phyloP scores from a whole-genome alignment of 1,139 yeast genomes.

The Hansenula lynferdii region DNA sequence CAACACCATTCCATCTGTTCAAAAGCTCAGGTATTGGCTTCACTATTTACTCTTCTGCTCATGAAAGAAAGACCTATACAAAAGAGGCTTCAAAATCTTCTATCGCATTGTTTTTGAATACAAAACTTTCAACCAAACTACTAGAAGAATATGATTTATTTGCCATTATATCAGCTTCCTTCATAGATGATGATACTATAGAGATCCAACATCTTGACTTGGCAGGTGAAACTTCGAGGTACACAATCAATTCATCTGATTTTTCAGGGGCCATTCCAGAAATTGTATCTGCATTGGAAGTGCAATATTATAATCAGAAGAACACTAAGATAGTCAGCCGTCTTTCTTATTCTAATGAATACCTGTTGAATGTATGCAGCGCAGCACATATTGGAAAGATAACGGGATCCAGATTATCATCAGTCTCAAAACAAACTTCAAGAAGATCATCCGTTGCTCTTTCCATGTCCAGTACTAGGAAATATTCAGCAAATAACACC shows the following conservation, averaged over 20 bases:
- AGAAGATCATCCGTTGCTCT: not conserved
- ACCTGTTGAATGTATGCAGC: not conserved
- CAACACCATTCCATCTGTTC: constrained; percentile 84
- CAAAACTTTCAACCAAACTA: constrained; percentile 34
- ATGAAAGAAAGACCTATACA: constrained; percentile 55
- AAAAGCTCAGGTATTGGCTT: constrained; percentile 38
- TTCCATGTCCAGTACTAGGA: not conserved
- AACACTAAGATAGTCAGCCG: not conserved
- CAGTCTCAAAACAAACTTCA: not conserved
- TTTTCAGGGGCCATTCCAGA: constrained; percentile 21
- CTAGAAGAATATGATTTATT: constrained; percentile 31
- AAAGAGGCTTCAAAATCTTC: constrained; percentile 59
- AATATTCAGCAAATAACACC: constrained; percentile 12
- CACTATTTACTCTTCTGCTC: constrained; percentile 72
- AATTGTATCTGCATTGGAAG: constrained; percentile 19
- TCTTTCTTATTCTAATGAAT: not conserved
- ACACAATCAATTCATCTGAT: constrained; percentile 18
- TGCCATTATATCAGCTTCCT: constrained; percentile 43
- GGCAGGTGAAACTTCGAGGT: constrained; percentile 15
- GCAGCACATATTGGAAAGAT: not conserved
- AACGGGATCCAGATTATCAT: not conserved
- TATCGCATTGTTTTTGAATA: constrained; percentile 62
- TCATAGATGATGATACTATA: constrained; percentile 25
- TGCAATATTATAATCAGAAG: constrained; percentile 4
- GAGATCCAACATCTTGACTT: constrained; percentile 15